phyloP scores from a whole-genome alignment of 2,329 filamentous ascomycete genomes.

The Exophiala aquamarina region DNA sequence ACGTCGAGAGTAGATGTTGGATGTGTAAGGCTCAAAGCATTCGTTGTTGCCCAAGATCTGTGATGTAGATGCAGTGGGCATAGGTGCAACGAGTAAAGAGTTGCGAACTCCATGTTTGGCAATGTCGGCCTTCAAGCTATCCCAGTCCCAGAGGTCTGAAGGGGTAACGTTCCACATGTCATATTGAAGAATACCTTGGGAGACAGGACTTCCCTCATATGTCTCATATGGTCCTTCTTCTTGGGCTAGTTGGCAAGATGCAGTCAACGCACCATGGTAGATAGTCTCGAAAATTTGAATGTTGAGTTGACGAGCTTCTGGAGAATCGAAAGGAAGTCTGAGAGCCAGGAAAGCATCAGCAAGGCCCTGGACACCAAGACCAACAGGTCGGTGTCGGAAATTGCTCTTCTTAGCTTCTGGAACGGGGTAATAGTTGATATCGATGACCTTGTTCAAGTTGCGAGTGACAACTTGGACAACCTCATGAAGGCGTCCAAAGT shows the following conservation, averaged over 20 bases:
- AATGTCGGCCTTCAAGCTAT: conserved; percentile 81
- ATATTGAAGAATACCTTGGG: conserved; percentile 93
- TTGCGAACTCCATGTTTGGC: conserved; percentile 92
- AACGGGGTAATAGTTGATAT: conserved; percentile 98
- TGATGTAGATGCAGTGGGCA: conserved; percentile 96
- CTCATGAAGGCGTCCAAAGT: conserved; percentile 96
- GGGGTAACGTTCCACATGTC: conserved; percentile 98
- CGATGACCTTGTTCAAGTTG: conserved; percentile 98
- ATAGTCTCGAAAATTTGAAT: conserved; percentile 99
- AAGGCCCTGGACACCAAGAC: conserved; percentile 94
- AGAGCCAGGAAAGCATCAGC: conserved; percentile 97
- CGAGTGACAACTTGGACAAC: conserved; percentile 88
- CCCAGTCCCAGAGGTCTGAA: conserved; percentile 96
- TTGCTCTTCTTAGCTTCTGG: conserved; percentile 92
- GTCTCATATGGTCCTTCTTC: conserved; percentile 81
- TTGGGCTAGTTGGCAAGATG: conserved; percentile 83
- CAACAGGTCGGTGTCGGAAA: conserved; percentile 93
- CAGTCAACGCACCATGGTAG: conserved; percentile 91
- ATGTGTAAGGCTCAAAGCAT: conserved; percentile 99
- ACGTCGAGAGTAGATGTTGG: conserved; percentile 98
- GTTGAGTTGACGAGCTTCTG: conserved; percentile 90
- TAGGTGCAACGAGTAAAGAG: conserved; percentile 90
- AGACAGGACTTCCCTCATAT: conserved; percentile 90
- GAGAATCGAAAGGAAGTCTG: conserved; percentile 93
- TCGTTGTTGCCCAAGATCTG: conserved; percentile 99